phyloP scores from a whole-genome alignment of 768 basidiomycete genomes.

The Xerocomellus amylosporus region DNA sequence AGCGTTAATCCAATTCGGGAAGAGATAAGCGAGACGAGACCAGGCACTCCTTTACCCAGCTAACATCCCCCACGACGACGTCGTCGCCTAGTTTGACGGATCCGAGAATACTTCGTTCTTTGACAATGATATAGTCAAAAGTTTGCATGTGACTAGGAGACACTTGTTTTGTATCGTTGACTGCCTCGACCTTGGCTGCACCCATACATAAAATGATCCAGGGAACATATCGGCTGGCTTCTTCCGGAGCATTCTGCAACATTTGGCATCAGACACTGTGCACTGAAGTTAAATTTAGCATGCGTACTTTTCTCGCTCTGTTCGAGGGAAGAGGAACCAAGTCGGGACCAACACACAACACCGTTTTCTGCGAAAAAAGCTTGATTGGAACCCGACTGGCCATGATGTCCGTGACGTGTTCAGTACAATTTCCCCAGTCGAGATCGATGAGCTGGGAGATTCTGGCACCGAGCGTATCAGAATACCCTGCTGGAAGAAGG shows the following conservation, averaged over 20 bases:
- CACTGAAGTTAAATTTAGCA: not conserved
- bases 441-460: slow-evolving; percentile 48
- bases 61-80: slow-evolving; percentile 48
- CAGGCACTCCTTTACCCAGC: slow-evolving; percentile 78
- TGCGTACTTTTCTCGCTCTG: slow-evolving; percentile 24
- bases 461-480: slow-evolving; percentile 38
- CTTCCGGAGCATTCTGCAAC: slow-evolving; percentile 27
- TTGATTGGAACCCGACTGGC: slow-evolving; percentile 54
- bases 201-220: slow-evolving; percentile 80
- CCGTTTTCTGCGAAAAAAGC: slow-evolving; percentile 49
- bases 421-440: slow-evolving; percentile 46
- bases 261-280: not conserved
- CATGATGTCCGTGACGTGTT: slow-evolving; percentile 61
- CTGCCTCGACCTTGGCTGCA: slow-evolving; percentile 65
- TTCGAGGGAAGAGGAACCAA: slow-evolving; percentile 44
- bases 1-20: slow-evolving; percentile 16
- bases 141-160: slow-evolving; percentile 21
- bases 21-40: slow-evolving; percentile 55
- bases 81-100: slow-evolving; percentile 26
- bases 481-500: slow-evolving; percentile 53
- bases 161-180: slow-evolving; percentile 41
- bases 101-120: slow-evolving; percentile 36
- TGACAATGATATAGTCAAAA: slow-evolving; percentile 66
- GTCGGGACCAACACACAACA: slow-evolving; percentile 60
- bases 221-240: slow-evolving; percentile 47